Percentiles rank a stretch among this genome's conserved stretches.
Conservation (phyloP, 2,329 filamentous ascomycete species). For the Microascus cirrosus region DNA sequence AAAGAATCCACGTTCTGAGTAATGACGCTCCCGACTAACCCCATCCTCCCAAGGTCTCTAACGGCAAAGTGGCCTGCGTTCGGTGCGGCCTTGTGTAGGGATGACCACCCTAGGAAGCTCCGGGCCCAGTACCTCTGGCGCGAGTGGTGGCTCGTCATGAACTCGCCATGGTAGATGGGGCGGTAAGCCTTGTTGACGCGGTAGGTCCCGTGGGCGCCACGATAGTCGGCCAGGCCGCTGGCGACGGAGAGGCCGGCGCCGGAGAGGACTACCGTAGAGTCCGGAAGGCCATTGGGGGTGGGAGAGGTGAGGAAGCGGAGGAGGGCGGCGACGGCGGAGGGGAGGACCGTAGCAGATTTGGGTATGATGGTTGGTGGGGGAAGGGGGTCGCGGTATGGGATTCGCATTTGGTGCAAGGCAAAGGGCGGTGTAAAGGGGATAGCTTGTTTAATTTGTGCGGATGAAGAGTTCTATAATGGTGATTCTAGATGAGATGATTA, state of each 20-base stretch:
- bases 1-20: conserved; percentile 98
- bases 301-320: conserved; percentile 61
- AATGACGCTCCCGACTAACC: conserved; percentile 64
- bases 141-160: conserved; percentile 67
- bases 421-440: not conserved
- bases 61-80: conserved; percentile 75
- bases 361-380: conserved; percentile 68
- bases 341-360: conserved; percentile 53
- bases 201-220: conserved; percentile 84
- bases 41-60: conserved; percentile 57
- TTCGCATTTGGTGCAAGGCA: conserved; percentile 45
- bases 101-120: conserved; percentile 88
- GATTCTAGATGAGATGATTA: too few relatives aligned
- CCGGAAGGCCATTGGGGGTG: conserved; percentile 30
- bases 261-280: conserved; percentile 42
- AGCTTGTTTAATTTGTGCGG: not conserved
- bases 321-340: conserved; percentile 68
- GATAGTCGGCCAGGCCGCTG: conserved; percentile 86
- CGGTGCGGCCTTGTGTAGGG: conserved; percentile 63
- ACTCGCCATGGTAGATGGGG: conserved; percentile 90
- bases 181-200: conserved; percentile 81
- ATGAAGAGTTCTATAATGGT: too few relatives aligned
- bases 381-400: conserved; percentile 80
- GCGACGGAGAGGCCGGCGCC: conserved; percentile 91
- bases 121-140: conserved; percentile 93